These are phyloP conservation scores for Galeopsis tetrahit DNA, from an alignment of 257 asterid genomes.

Conservation along the genomic window DNA sequence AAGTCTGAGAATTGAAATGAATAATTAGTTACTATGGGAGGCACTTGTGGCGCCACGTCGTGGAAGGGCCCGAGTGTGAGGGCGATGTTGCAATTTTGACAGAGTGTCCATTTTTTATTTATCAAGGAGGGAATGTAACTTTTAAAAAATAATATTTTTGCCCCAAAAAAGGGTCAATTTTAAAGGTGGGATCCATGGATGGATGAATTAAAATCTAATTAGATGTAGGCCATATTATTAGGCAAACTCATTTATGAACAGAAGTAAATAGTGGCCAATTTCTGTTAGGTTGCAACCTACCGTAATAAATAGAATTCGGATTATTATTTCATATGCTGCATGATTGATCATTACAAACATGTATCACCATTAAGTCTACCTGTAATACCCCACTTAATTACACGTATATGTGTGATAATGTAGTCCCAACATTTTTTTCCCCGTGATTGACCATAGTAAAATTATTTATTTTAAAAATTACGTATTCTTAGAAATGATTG, in stretches of 20 bases:
- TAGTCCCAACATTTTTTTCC: too few relatives aligned
- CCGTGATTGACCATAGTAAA: too few relatives aligned
- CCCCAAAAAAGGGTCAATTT: conserved; percentile 29
- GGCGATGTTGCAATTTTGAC: conserved; percentile 38
- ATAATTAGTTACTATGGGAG: conserved; percentile 35
- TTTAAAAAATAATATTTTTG: conserved; percentile 1
- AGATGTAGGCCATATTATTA: conserved; percentile 71
- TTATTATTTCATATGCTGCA: conserved; percentile 31
- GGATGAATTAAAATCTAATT: conserved; percentile 59
- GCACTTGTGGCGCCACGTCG: conserved; percentile 66
- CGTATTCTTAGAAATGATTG: too few relatives aligned
- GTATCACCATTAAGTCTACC: neutral
- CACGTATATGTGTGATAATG: neutral
- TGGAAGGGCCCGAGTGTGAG: conserved; percentile 32
- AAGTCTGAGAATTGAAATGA: neutral
- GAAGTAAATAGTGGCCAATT: conserved; percentile 72
- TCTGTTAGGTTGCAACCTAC: conserved; percentile 81
- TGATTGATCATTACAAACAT: conserved; percentile 39
- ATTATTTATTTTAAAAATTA: too few relatives aligned
- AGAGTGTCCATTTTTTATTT: conserved; percentile 15
- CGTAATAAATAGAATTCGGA: conserved; percentile 60
- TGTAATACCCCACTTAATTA: conserved; percentile 31
- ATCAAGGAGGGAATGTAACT: neutral
- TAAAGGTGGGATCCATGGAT: conserved; percentile 62
- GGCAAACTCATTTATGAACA: conserved; percentile 76